Evolutionary conservation across 2,329 filamentous ascomycete species (phyloP), one percentile per base, ranked within the genome.

Genomic region (Cytospora paraplurivora): DNA sequence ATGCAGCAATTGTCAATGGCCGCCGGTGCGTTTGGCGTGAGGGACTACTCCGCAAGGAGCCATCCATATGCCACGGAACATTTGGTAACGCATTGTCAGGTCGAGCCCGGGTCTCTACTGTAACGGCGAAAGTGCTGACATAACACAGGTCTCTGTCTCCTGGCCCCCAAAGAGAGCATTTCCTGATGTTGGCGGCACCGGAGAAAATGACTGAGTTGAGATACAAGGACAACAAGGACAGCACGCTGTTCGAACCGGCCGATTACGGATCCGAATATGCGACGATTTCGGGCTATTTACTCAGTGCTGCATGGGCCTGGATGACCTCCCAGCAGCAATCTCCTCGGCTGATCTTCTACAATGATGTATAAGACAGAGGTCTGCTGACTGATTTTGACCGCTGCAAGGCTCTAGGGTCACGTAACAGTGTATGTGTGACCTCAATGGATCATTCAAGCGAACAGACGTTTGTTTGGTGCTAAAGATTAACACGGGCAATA

Each of bases 31-130:
- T 85, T 35, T 79, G 79, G 76, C 77, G 80, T 64, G 76, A 81
- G 56, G 85, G 85, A 0, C 71, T 87, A 7, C 70, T 87, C 67
- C 84, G 79, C n/a, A 87, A 87, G 68, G 82, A 86, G 70, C 83
- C 85, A 1, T 85, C 82, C 68, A 69, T 88, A 41, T 87, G 85
- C 70, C 85, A 87, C 67, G 81, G 85, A 0, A 84, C 86, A 27
- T 78, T 81, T 3, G 84, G 85, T 21, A 87, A 87, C 70, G 83
- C 83, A 10, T 73, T 87, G 64, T 82, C 77, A 17, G 73, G 83
- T 49, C 57, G 73, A 79, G 15, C 81, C 80, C 4, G 8, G 19
- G 32, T 12, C 17, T 27, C 21, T 11, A 35, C 27, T 5, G n/a
- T 44, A 13, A 8, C 27, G 19, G n/a, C 17, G 4, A 10, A 56